These are phyloP conservation scores for Vishniacozyma victoriae DNA, from an alignment of 768 basidiomycete genomes.

Conservation along the genomic window DNA sequence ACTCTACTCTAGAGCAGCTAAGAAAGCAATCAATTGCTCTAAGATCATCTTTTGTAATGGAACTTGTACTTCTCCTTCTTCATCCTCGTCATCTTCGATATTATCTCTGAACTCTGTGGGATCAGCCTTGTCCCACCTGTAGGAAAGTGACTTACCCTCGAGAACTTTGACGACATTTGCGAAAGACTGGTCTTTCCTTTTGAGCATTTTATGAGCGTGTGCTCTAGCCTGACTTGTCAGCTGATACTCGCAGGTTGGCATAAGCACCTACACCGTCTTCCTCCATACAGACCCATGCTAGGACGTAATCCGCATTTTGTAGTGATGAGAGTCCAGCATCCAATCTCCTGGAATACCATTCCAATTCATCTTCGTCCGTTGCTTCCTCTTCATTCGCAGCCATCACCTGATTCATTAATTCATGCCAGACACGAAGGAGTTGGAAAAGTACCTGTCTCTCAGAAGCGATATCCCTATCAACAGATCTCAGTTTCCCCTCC, in stretches of 20 bases:
- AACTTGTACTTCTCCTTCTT: conserved; percentile 50
- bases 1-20: conserved; percentile 1
- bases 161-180: conserved; percentile 67
- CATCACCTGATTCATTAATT: conserved; percentile 59
- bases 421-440: background rate
- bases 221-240: conserved; percentile 58
- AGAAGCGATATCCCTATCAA: conserved; percentile 62
- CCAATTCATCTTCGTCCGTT: conserved; percentile 61
- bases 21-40: conserved; percentile 26
- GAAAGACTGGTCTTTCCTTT: conserved; percentile 64
- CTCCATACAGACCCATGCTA: conserved; percentile 95
- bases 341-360: conserved; percentile 77
- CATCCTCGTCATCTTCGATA: conserved; percentile 35
- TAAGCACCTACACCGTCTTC: conserved; percentile 77
- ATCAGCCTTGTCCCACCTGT: too few species aligned
- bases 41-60: conserved; percentile 48
- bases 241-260: background rate
- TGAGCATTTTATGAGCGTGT: conserved; percentile 71
- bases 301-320: conserved; percentile 86
- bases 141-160: conserved; percentile 54
- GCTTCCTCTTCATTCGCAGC: conserved; percentile 57
- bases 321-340: conserved; percentile 82
- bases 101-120: conserved; percentile 26
- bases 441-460: conserved; percentile 59
- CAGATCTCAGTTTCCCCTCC: conserved; percentile 55